These are phyloP conservation scores for Daedaleopsis sinensis DNA, from an alignment of 768 basidiomycete genomes.

Conservation along the genomic window DNA sequence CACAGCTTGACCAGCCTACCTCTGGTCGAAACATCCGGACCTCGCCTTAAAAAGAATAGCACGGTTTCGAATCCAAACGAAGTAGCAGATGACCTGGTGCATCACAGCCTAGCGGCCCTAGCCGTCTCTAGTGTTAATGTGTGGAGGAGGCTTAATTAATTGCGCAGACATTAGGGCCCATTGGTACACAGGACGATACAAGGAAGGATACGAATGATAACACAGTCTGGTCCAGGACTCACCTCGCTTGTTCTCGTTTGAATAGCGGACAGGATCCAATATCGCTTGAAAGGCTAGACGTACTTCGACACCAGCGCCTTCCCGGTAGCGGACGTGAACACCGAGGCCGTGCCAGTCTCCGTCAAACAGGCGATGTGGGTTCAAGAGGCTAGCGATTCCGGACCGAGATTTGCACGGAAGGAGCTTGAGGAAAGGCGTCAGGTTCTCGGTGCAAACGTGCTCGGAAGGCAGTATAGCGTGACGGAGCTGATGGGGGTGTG, in stretches of 20 bases:
- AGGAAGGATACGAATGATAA: not conserved
- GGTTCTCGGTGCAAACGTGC: conserved; percentile 95
- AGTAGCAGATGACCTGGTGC: too few species aligned
- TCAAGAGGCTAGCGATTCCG: conserved; percentile 80
- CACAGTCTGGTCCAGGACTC: conserved; percentile 10
- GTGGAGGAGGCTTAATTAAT: too few species aligned
- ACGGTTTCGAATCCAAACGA: too few species aligned
- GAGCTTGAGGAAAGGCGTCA: conserved; percentile 94
- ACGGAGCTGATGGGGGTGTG: conserved; percentile 56
- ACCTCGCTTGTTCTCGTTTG: conserved; percentile 60
- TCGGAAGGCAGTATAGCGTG: conserved; percentile 83
- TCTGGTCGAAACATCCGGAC: too few species aligned
- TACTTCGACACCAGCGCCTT: conserved; percentile 57
- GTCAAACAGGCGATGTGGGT: conserved; percentile 85
- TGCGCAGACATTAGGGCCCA: too few species aligned
- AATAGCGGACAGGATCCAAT: conserved; percentile 70
- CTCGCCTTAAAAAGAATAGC: too few species aligned
- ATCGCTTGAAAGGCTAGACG: conserved; percentile 75
- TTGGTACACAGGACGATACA: too few species aligned
- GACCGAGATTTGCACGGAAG: conserved; percentile 90
- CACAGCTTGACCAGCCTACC: too few species aligned
- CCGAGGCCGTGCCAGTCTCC: conserved; percentile 92
- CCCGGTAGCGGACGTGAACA: conserved; percentile 70
- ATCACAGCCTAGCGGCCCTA: too few species aligned
- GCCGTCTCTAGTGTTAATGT: too few species aligned